A percentile compares a stretch with the other conserved stretches of the same genome.
These are phyloP conservation scores for Trichoderma harzianum DNA, from an alignment of 2,329 filamentous ascomycete genomes.

Conservation along the genomic window DNA sequence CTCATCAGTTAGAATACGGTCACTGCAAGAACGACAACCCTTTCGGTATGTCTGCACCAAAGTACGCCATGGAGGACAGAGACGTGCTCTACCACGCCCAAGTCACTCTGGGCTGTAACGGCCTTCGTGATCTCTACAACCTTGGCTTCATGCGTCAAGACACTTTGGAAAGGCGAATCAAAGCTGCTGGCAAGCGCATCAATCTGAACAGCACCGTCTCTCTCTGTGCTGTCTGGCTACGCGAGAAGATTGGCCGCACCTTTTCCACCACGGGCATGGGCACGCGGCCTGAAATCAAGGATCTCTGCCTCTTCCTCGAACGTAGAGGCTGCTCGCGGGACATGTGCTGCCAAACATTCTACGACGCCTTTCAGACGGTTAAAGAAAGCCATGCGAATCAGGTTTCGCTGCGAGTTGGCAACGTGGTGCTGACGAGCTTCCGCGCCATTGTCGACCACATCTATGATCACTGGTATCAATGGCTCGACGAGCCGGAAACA, in stretches of 20 bases:
- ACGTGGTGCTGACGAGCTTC: neutral
- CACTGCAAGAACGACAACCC: neutral
- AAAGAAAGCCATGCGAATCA: neutral
- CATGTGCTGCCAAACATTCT: conserved; percentile 12
- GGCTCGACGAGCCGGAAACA: neutral
- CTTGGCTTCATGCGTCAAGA: conserved; percentile 26
- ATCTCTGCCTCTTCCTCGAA: conserved; percentile 1
- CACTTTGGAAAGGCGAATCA: conserved; percentile 25
- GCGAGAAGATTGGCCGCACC: conserved; percentile 19
- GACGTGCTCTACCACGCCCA: conserved; percentile 24
- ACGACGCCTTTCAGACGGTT: neutral
- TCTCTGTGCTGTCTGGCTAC: conserved; percentile 30
- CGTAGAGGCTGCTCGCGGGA: neutral
- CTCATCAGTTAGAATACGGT: neutral
- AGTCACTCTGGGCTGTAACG: conserved; percentile 24
- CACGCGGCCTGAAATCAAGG: neutral
- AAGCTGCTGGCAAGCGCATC: conserved; percentile 15
- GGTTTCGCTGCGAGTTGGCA: neutral
- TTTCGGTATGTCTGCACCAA: neutral
- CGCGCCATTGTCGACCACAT: neutral
- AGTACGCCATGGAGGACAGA: conserved; percentile 23
- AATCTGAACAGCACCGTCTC: conserved; percentile 20
- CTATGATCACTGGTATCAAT: neutral
- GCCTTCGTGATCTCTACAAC: conserved; percentile 23
- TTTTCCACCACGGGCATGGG: neutral